Conservation (phyloP, 306 rosid species). For the Fragaria ananassa region DNA sequence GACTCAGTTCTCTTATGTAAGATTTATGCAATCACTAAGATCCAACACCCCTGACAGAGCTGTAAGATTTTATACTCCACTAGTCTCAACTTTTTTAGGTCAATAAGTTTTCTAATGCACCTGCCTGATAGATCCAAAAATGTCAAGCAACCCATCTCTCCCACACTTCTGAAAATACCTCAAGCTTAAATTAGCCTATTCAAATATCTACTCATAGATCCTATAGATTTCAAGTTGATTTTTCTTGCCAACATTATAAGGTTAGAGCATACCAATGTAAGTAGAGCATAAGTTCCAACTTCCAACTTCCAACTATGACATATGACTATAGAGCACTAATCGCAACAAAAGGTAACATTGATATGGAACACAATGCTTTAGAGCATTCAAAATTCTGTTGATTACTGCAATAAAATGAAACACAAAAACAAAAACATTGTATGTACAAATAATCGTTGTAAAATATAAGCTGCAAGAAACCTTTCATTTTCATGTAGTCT, state of each 20-base stretch:
- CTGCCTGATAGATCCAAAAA: neutral
- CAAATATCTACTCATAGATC: neutral
- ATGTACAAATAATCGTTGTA: neutral
- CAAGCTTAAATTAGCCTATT: neutral
- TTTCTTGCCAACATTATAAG: constrained; percentile 3
- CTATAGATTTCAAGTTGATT: neutral
- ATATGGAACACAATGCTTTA: neutral
- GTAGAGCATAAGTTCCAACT: neutral
- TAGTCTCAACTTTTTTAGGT: neutral
- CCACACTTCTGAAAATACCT: neutral
- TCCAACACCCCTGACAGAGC: neutral
- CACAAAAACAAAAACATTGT: neutral
- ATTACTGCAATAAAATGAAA: neutral
- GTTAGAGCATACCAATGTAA: neutral
- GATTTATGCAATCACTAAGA: no score
- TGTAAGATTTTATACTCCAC: neutral
- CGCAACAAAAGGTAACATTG: neutral
- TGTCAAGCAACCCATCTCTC: neutral
- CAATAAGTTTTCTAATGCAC: neutral
- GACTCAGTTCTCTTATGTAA: no score
- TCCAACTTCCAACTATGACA: neutral
- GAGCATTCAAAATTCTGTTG: neutral
- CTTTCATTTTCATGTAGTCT: constrained; percentile 7
- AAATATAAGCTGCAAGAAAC: constrained; percentile 3
- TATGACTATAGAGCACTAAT: neutral